Percentiles rank a stretch among this genome's conserved stretches.
These are phyloP conservation scores for Sonneratia alba DNA, from an alignment of 345 rosid species.

Conservation along the genomic window DNA sequence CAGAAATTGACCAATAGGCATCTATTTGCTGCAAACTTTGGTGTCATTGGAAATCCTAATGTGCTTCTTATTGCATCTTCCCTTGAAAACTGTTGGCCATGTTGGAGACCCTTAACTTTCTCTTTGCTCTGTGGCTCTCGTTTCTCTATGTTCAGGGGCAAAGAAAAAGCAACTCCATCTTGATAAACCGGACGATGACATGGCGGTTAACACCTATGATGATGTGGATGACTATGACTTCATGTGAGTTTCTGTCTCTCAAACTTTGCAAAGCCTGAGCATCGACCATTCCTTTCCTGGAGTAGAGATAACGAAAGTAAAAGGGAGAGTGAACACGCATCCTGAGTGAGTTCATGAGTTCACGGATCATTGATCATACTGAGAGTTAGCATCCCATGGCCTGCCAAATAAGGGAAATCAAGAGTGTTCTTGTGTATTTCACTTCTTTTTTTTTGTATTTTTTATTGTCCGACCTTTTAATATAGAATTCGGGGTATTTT, in stretches of 20 bases:
- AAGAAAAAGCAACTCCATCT: constrained; percentile 81
- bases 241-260: constrained; percentile 42
- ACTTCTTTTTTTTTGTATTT: neutral
- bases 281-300: neutral
- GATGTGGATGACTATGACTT: constrained; percentile 72
- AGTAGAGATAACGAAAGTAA: neutral
- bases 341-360: neutral
- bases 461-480: neutral
- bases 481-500: neutral
- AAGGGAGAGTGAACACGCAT: neutral
- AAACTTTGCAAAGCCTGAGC: neutral
- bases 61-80: neutral
- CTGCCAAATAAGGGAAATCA: neutral
- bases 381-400: neutral
- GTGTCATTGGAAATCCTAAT: neutral
- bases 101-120: neutral
- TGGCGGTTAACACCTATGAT: constrained; percentile 42
- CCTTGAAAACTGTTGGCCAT: neutral
- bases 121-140: neutral
- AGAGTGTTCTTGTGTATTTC: neutral
- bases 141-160: constrained; percentile 25
- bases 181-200: constrained; percentile 66
- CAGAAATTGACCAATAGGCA: neutral
- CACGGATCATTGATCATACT: neutral
- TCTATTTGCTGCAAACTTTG: neutral